Evolutionary conservation across 2,329 filamentous ascomycete genomes (phyloP).

Genomic region (Talaromyces sp.): DNA sequence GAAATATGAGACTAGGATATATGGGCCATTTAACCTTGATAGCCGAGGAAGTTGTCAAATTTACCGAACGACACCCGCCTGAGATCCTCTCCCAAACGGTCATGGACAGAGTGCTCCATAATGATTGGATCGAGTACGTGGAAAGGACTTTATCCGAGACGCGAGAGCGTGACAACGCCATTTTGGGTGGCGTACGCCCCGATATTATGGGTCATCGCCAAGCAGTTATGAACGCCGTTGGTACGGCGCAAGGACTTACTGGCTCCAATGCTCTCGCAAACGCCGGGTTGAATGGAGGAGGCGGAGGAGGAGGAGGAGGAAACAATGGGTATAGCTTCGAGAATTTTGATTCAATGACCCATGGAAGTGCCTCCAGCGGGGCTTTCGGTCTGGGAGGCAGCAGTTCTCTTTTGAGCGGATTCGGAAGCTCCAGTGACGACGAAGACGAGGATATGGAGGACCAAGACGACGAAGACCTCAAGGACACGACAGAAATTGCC

Average conservation of each 20-base stretch:
- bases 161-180: conserved; percentile 94
- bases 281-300: conserved; percentile 66
- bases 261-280: conserved; percentile 68
- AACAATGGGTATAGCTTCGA: conserved; percentile 48
- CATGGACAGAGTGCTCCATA: conserved; percentile 80
- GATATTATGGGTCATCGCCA: conserved; percentile 79
- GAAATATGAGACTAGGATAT: conserved; percentile 89
- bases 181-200: conserved; percentile 87
- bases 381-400: conserved; percentile 65
- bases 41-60: conserved; percentile 97
- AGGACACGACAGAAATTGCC: conserved; percentile 31
- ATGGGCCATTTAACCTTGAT: conserved; percentile 98
- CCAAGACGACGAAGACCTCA: conserved; percentile 57
- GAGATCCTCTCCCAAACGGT: conserved; percentile 80
- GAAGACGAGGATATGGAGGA: conserved; percentile 88
- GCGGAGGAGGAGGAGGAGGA: background rate
- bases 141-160: conserved; percentile 91
- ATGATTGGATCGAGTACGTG: conserved; percentile 90
- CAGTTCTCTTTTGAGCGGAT: conserved; percentile 71
- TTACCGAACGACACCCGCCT: conserved; percentile 87
- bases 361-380: conserved; percentile 62
- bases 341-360: conserved; percentile 62
- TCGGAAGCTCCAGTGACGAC: conserved; percentile 91
- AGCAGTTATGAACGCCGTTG: conserved; percentile 58
- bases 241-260: conserved; percentile 53